Percentiles rank a stretch among this genome's conserved stretches.
These are phyloP conservation scores for Gossypium lobatum DNA, from an alignment of 441 rosid species.

Conservation along the genomic window DNA sequence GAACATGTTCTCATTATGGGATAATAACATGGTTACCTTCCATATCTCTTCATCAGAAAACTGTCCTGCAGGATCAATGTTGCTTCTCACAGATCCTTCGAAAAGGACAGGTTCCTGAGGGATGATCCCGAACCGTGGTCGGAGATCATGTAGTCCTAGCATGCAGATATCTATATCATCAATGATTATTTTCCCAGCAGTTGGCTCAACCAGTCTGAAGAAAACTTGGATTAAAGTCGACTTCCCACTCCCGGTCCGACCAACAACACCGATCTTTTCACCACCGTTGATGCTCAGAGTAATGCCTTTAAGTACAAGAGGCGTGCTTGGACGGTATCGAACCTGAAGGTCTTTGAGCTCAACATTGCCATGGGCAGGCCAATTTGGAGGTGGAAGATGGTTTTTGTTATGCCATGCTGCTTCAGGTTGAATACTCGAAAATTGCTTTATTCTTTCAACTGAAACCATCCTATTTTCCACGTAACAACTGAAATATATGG, in stretches of 20 bases:
- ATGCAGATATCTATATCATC: constrained; percentile 69
- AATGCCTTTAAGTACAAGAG: constrained; percentile 79
- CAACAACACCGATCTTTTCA: constrained; percentile 83
- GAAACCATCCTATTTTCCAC: constrained; percentile 92
- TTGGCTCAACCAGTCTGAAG: constrained; percentile 84
- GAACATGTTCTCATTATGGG: background rate
- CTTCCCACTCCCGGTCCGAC: constrained; percentile 94
- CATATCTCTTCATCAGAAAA: constrained; percentile 82
- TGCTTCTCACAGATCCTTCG: constrained; percentile 90
- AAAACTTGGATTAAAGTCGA: constrained; percentile 84
- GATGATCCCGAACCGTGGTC: constrained; percentile 89
- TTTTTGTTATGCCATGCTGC: constrained; percentile 67
- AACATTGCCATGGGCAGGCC: constrained; percentile 72
- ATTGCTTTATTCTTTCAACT: constrained; percentile 85
- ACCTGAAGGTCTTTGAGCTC: constrained; percentile 77
- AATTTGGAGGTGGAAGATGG: constrained; percentile 56
- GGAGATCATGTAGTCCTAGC: constrained; percentile 80
- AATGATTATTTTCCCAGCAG: constrained; percentile 65
- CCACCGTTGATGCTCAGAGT: constrained; percentile 73
- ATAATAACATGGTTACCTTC: constrained; percentile 41
- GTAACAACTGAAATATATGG: constrained; percentile 72
- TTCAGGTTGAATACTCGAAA: constrained; percentile 68
- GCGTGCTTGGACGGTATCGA: constrained; percentile 78
- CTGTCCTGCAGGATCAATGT: constrained; percentile 73
- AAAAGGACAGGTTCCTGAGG: constrained; percentile 96